A percentile compares a stretch with the other conserved stretches of the same genome.
Conservation (phyloP, 495 filamentous ascomycete genomes). For the Xeromyces bisporus region DNA sequence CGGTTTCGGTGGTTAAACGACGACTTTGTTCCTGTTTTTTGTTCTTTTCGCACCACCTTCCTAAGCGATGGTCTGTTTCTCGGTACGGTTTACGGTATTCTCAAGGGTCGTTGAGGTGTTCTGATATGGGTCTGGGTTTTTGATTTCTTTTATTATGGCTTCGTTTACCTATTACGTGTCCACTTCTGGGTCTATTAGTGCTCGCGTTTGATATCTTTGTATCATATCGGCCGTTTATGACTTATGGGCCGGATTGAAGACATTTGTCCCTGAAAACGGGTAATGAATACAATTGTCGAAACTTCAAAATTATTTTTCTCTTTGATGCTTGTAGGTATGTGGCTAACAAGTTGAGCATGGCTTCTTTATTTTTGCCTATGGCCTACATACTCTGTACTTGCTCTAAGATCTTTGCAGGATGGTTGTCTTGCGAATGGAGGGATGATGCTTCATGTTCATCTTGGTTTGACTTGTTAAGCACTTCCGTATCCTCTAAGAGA, state of each 20-base stretch:
- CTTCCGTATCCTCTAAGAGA: too few relatives aligned
- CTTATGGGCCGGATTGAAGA: background rate
- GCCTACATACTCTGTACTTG: too few relatives aligned
- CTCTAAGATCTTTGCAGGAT: too few relatives aligned
- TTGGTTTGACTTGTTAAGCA: too few relatives aligned
- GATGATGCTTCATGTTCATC: too few relatives aligned
- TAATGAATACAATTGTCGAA: too few relatives aligned
- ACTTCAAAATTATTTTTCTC: too few relatives aligned
- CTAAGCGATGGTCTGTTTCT: conserved; percentile 24
- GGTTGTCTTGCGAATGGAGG: too few relatives aligned
- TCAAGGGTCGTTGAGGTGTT: conserved; percentile 36
- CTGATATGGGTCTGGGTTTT: conserved; percentile 30
- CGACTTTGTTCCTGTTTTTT: conserved; percentile 17
- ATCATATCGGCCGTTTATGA: conserved; percentile 28
- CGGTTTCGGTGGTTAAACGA: conserved; percentile 93
- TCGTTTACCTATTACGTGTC: conserved; percentile 24
- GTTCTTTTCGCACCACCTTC: conserved; percentile 16
- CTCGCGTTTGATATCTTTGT: conserved; percentile 29
- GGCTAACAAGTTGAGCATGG: too few relatives aligned
- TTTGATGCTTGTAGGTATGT: too few relatives aligned
- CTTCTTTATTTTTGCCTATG: too few relatives aligned
- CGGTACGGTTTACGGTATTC: conserved; percentile 33
- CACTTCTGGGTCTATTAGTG: conserved; percentile 29
- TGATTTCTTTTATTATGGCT: conserved; percentile 28
- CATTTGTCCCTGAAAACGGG: background rate